Evolutionary conservation across 2,329 filamentous ascomycete genomes (phyloP).

Genomic region (Sclerotinia nivalis): DNA sequence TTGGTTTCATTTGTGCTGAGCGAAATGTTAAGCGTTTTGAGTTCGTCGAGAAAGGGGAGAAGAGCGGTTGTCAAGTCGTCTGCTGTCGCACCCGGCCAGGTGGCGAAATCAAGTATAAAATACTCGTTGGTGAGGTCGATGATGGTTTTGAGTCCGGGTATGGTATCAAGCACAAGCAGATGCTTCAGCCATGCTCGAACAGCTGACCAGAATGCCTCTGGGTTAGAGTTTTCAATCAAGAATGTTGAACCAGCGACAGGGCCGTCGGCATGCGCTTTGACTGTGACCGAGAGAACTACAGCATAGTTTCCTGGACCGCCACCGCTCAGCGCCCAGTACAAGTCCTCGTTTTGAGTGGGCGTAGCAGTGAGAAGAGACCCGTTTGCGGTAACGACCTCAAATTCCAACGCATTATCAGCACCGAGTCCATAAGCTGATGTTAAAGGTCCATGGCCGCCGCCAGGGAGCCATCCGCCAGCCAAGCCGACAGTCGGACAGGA

Average conservation of each 20-base stretch:
- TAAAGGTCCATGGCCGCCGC: constrained; percentile 59
- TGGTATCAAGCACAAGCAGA: neutral
- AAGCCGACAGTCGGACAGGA: constrained; percentile 49
- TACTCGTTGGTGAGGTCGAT: constrained; percentile 29
- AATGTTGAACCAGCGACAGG: constrained; percentile 38
- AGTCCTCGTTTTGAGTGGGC: constrained; percentile 52
- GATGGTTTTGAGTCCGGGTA: neutral
- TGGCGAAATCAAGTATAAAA: constrained; percentile 52
- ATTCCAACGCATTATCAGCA: constrained; percentile 59
- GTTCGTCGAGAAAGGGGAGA: constrained; percentile 46
- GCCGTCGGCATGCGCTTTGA: constrained; percentile 50
- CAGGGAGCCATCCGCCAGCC: constrained; percentile 54
- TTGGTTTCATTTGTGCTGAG: too few species aligned
- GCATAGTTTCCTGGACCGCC: constrained; percentile 58
- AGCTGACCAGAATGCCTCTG: constrained; percentile 52
- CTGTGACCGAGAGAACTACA: constrained; percentile 56
- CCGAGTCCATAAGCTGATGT: constrained; percentile 56
- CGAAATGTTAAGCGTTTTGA: constrained; percentile 41
- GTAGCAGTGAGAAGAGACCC: constrained; percentile 53
- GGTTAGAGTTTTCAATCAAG: constrained; percentile 16
- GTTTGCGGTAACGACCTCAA: constrained; percentile 54
- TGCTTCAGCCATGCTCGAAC: constrained; percentile 46
- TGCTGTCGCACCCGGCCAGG: constrained; percentile 49
- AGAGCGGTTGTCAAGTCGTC: constrained; percentile 48
- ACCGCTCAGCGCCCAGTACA: constrained; percentile 64